Conservation (phyloP, 176 grass and related monocot species). For the Pharus latifolius region DNA sequence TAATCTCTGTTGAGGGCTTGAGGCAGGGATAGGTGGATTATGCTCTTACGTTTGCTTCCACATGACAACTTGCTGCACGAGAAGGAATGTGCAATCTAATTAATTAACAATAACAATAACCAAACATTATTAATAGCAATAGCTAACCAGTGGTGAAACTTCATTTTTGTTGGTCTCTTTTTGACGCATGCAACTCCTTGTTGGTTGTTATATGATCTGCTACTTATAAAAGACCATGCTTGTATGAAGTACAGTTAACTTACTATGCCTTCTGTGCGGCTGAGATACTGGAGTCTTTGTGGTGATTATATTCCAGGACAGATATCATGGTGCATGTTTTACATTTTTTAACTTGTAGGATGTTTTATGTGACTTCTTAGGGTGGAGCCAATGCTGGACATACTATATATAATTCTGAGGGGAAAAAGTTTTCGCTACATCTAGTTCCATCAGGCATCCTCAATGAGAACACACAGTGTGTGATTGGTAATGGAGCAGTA, state of each 20-base stretch:
- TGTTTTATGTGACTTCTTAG: constrained; percentile 25
- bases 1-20: too few species aligned
- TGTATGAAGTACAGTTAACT: neutral
- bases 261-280: neutral
- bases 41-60: too few species aligned
- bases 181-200: neutral
- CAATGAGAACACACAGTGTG: constrained; percentile 66
- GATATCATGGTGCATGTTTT: neutral
- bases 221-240: neutral
- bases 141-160: neutral
- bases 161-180: neutral
- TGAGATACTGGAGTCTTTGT: too few species aligned
- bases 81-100: too few species aligned
- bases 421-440: constrained; percentile 80
- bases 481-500: constrained; percentile 82
- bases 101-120: too few species aligned
- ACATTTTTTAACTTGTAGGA: neutral
- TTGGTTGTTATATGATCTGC: neutral
- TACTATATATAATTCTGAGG: constrained; percentile 94
- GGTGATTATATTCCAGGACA: neutral
- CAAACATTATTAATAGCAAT: neutral
- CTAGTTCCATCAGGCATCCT: constrained; percentile 93
- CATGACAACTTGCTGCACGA: too few species aligned
- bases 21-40: too few species aligned
- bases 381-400: constrained; percentile 95